Base-by-base conservation (phyloP, 192 early-diverging fungal genomes). In the Rhizophlyctis rosea region DNA sequence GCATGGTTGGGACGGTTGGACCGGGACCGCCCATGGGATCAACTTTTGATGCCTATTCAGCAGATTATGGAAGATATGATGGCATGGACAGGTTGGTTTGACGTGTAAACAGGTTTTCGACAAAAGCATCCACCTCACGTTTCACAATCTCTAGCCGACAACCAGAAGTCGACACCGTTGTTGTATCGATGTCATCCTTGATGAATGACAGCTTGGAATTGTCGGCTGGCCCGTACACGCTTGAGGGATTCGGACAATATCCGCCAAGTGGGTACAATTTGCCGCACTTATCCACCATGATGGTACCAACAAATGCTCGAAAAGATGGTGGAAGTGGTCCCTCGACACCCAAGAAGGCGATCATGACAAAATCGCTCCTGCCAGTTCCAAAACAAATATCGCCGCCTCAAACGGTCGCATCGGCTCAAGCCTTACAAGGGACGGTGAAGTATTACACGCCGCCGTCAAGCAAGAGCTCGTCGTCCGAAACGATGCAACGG, bases 331-430 rank as follows among this genome's bases (percentile, higher is more conserved):
- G 9, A 13, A 44, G 9, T 7, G 39, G 39, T 18, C 39, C 39
- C 7, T 13, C 39, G 18, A 13, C 39, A 44, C 39, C 39, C 9
- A 18, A 7, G 18, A 44, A 44, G 9, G n/a, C n/a, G 33, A 32
- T 34, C 32, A 34, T 34, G 56, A 57, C 18, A 23, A 24, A 33
- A 33, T 57, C 56, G 7, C 56, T 57, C 56, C 34, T 57, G 9
- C 56, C 56, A 18, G 32, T 57, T 33, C 56, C 56, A 25, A 57
- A 57, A 35, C 56, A 23, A 23, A 57, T 25, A n/a, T 57, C 56
- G 16, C 56, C 56, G 39, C n/a, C n/a, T n/a, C 39, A 44, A 44
- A 18, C 39, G 39, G 18, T 44, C 39, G 39, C 39, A 44, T 44
- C 39, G 39, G 39, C 39, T 44, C 39, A 44, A 18, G 39, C 39